Conservation (phyloP, 192 early-diverging fungal genomes). For the Kickxella alabastrina region DNA sequence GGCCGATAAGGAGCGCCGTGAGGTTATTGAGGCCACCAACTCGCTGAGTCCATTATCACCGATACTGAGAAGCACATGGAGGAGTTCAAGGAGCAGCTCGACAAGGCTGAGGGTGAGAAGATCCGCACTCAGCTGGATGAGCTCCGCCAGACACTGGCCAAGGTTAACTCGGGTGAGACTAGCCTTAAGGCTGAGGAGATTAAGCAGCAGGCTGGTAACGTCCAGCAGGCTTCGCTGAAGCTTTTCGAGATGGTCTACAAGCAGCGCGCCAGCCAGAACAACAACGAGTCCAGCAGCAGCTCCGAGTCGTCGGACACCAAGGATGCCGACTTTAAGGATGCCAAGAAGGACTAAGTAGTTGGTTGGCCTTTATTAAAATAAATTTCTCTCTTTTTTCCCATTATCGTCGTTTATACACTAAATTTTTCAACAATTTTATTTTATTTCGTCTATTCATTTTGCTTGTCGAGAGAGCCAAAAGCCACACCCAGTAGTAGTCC, state of each 20-base stretch:
- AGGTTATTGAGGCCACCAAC: constrained; percentile 93
- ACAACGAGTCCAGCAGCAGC: constrained; percentile 9
- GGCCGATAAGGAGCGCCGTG: constrained; percentile 85
- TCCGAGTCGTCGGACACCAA: constrained; percentile 36
- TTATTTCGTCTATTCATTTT: no score
- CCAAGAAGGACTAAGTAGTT: constrained; percentile 50
- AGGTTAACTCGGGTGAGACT: constrained; percentile 64
- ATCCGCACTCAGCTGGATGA: constrained; percentile 79
- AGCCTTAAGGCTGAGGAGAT: constrained; percentile 76
- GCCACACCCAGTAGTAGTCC: no score
- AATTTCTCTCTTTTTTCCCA: not conserved
- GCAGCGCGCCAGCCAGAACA: constrained; percentile 57
- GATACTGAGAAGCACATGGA: constrained; percentile 94
- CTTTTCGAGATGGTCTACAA: constrained; percentile 99
- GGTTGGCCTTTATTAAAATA: not conserved
- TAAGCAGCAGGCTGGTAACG: constrained; percentile 76
- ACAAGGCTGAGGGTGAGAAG: constrained; percentile 79
- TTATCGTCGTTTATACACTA: not conserved
- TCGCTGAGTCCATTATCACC: constrained; percentile 85
- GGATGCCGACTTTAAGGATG: constrained; percentile 77
- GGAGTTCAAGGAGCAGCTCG: constrained; percentile 96
- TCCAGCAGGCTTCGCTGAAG: constrained; percentile 90
- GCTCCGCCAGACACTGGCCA: constrained; percentile 72
- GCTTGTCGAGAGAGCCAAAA: no score
- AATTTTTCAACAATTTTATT: not conserved